Percentiles rank a stretch among this genome's conserved stretches.
Evolutionary conservation across 495 filamentous ascomycete species (phyloP).

Genomic region (Letharia lupina): DNA sequence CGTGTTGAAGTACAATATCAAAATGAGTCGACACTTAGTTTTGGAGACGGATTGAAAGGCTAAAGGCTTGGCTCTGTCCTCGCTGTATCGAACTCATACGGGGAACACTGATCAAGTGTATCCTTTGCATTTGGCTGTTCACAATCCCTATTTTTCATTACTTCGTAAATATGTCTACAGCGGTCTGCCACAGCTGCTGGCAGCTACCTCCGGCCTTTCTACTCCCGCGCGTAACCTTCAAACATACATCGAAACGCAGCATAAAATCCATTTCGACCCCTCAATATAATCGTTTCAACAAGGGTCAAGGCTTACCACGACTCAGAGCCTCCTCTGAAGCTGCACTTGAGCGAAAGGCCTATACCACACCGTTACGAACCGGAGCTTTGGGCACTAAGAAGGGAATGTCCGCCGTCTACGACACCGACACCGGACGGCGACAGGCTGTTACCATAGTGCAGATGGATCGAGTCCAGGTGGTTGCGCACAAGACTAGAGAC

Average conservation of each 20-base stretch:
- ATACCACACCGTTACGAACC: slow-evolving; percentile 68
- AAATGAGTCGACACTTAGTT: background rate
- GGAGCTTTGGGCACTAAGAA: slow-evolving; percentile 82
- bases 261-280: slow-evolving; percentile 45
- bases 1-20: background rate
- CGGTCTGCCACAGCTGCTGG: slow-evolving; percentile 14
- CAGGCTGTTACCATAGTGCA: slow-evolving; percentile 87
- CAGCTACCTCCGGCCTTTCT: slow-evolving; percentile 23
- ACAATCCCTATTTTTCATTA: background rate
- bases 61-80: background rate
- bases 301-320: slow-evolving; percentile 38
- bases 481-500: slow-evolving; percentile 70
- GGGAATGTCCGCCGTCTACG: slow-evolving; percentile 89
- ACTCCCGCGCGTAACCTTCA: slow-evolving; percentile 19
- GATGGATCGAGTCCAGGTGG: slow-evolving; percentile 82
- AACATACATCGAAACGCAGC: slow-evolving; percentile 24
- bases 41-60: background rate
- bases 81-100: background rate
- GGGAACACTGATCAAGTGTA: background rate
- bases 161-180: slow-evolving; percentile 8
- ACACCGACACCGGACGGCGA: slow-evolving; percentile 63
- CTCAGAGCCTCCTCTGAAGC: slow-evolving; percentile 67
- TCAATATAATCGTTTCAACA: slow-evolving; percentile 41
- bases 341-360: slow-evolving; percentile 68
- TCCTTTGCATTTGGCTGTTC: background rate